A percentile compares a stretch with the other conserved stretches of the same genome.
phyloP scores from a whole-genome alignment of 2,329 filamentous ascomycete species.

The Penicillium sp. region DNA sequence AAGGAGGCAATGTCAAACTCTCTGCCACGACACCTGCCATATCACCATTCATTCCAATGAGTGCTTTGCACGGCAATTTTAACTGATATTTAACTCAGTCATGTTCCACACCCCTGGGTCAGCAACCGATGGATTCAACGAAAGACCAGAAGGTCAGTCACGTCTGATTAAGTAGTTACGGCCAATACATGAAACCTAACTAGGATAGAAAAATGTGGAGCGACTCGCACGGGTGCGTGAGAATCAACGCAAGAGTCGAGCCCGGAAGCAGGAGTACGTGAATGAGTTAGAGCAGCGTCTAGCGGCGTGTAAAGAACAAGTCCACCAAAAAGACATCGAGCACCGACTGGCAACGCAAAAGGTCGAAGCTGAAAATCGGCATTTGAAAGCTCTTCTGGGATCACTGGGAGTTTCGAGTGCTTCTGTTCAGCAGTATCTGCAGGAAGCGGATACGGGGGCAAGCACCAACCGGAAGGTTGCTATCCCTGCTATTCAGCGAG shows the following conservation, averaged over 20 bases:
- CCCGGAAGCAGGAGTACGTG: slow-evolving; percentile 37
- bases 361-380: slow-evolving; percentile 36
- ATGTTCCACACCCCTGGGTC: background rate
- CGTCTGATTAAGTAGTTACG: background rate
- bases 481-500: slow-evolving; percentile 33
- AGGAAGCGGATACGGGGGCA: slow-evolving; percentile 19
- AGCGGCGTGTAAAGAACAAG: slow-evolving; percentile 27
- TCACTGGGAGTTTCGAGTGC: slow-evolving; percentile 26
- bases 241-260: slow-evolving; percentile 42
- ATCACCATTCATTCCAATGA: background rate
- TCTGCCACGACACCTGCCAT: background rate
- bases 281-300: slow-evolving; percentile 39
- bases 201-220: slow-evolving; percentile 24
- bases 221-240: slow-evolving; percentile 44
- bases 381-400: slow-evolving; percentile 29
- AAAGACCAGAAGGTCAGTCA: slow-evolving; percentile 16
- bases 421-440: slow-evolving; percentile 31
- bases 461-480: slow-evolving; percentile 33
- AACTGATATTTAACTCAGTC: background rate
- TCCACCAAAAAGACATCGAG: slow-evolving; percentile 34
- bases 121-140: background rate
- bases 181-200: slow-evolving; percentile 5
- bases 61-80: background rate
- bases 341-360: slow-evolving; percentile 36
- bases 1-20: background rate